A percentile compares a stretch with the other conserved stretches of the same genome.
Conservation (phyloP, 768 basidiomycete genomes). For the Kwoniella dejecticola region DNA sequence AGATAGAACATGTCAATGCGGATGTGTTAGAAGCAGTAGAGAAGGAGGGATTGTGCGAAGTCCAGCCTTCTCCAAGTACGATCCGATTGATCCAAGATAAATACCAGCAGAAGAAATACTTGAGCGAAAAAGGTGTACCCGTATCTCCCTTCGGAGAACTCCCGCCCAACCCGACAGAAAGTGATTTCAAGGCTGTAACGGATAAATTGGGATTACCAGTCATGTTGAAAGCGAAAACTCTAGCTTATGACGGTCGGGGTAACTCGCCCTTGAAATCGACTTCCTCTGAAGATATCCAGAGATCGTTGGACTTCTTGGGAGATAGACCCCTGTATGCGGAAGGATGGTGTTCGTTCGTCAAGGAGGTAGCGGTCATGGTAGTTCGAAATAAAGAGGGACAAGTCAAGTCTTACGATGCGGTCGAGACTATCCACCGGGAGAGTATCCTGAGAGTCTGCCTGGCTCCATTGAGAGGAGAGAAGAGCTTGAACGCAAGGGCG, state of each 20-base stretch:
- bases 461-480: slow-evolving; percentile 69
- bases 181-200: slow-evolving; percentile 59
- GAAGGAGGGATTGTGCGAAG: slow-evolving; percentile 57
- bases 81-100: slow-evolving; percentile 82
- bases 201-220: slow-evolving; percentile 74
- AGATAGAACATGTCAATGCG: slow-evolving; percentile 94
- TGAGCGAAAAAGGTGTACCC: slow-evolving; percentile 61
- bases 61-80: slow-evolving; percentile 75
- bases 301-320: slow-evolving; percentile 60
- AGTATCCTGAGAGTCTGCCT: slow-evolving; percentile 92
- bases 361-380: slow-evolving; percentile 96
- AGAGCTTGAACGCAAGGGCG: slow-evolving; percentile 66
- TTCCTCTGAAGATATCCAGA: slow-evolving; percentile 59
- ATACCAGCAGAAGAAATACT: slow-evolving; percentile 67
- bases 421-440: slow-evolving; percentile 92
- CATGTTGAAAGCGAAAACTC: slow-evolving; percentile 93
- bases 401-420: slow-evolving; percentile 80
- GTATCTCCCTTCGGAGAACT: slow-evolving; percentile 67
- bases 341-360: slow-evolving; percentile 83
- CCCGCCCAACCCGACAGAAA: slow-evolving; percentile 61
- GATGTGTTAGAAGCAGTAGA: slow-evolving; percentile 63
- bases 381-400: slow-evolving; percentile 75
- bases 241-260: slow-evolving; percentile 94
- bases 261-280: slow-evolving; percentile 74
- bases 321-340: slow-evolving; percentile 86